Evolutionary conservation across 73 alveolate species (phyloP).

Genomic region (Paraurostyla sp.): DNA sequence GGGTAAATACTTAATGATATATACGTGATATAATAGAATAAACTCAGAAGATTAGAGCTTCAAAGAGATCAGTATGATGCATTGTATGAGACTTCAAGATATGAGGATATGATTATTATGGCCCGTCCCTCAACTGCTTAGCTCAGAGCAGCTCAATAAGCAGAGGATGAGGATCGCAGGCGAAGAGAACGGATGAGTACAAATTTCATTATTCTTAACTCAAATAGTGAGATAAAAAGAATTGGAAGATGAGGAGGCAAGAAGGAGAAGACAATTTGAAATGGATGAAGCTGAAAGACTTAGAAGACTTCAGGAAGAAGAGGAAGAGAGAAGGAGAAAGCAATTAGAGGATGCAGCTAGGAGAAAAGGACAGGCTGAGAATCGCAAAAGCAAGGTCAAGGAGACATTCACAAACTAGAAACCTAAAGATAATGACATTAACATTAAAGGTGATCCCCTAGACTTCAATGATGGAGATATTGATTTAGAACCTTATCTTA

Average conservation of each 20-base stretch:
- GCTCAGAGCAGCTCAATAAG: conserved; percentile 36
- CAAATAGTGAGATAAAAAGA: conserved; percentile 65
- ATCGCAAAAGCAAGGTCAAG: conserved; percentile 38
- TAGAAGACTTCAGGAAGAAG: conserved; percentile 78
- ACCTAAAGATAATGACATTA: conserved; percentile 70
- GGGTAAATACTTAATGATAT: conserved; percentile 27
- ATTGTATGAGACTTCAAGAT: conserved; percentile 96
- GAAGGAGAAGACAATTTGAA: conserved; percentile 77
- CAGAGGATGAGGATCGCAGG: conserved; percentile 79
- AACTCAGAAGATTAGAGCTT: conserved; percentile 84
- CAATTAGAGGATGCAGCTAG: conserved; percentile 63
- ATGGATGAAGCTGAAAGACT: conserved; percentile 60
- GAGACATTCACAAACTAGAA: conserved; percentile 70
- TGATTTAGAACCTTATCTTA: conserved; percentile 95
- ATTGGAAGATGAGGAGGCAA: conserved; percentile 88
- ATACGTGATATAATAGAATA: conserved; percentile 48
- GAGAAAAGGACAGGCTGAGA: conserved; percentile 61
- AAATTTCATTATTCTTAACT: not conserved
- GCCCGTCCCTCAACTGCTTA: conserved; percentile 53
- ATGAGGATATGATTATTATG: conserved; percentile 94
- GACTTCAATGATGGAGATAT: conserved; percentile 97
- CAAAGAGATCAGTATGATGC: conserved; percentile 96
- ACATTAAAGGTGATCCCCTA: conserved; percentile 86
- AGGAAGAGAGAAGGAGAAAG: conserved; percentile 78
- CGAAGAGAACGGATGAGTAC: conserved; percentile 66